Evolutionary conservation across 768 basidiomycete genomes (phyloP).

Genomic region (Punctularia strigosozonata): DNA sequence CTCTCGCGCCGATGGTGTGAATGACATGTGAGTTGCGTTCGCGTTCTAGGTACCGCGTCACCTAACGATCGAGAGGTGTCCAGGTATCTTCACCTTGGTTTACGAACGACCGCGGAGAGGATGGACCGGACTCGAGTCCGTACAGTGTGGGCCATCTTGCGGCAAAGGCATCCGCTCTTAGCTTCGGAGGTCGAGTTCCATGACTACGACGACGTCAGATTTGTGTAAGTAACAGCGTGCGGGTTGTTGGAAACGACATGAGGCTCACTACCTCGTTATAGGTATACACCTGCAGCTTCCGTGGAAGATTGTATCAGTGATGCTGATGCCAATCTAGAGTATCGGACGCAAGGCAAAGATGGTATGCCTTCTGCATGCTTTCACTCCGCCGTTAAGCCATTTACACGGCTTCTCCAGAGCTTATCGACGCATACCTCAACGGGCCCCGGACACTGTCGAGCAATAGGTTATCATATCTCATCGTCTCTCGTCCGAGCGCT

Average conservation of each 20-base stretch:
- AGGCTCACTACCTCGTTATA: conserved; percentile 15
- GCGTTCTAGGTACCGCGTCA: too few species aligned
- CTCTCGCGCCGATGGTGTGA: conserved; percentile 67
- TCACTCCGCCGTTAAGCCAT: conserved; percentile 1
- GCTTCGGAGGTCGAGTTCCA: conserved; percentile 48
- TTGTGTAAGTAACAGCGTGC: conserved; percentile 50
- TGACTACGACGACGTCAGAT: conserved; percentile 51
- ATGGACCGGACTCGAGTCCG: conserved; percentile 36
- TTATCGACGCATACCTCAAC: conserved; percentile 65
- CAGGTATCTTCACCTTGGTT: conserved; percentile 76
- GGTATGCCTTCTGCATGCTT: conserved; percentile 24
- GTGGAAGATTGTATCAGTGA: conserved; percentile 31
- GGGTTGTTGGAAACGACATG: neutral
- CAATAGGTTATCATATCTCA: conserved; percentile 52
- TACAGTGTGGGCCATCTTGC: conserved; percentile 61
- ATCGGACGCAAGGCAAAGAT: conserved; percentile 39
- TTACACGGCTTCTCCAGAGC: conserved; percentile 21
- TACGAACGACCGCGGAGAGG: conserved; percentile 33
- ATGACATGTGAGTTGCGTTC: conserved; percentile 69
- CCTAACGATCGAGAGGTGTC: neutral
- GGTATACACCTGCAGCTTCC: conserved; percentile 33
- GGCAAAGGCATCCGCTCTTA: conserved; percentile 62
- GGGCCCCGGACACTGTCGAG: conserved; percentile 64
- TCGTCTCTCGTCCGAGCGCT: conserved; percentile 26
- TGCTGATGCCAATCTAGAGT: conserved; percentile 39